phyloP scores from a whole-genome alignment of 2,329 filamentous ascomycete genomes.

The Pseudopyrenochaeta lycopersici region DNA sequence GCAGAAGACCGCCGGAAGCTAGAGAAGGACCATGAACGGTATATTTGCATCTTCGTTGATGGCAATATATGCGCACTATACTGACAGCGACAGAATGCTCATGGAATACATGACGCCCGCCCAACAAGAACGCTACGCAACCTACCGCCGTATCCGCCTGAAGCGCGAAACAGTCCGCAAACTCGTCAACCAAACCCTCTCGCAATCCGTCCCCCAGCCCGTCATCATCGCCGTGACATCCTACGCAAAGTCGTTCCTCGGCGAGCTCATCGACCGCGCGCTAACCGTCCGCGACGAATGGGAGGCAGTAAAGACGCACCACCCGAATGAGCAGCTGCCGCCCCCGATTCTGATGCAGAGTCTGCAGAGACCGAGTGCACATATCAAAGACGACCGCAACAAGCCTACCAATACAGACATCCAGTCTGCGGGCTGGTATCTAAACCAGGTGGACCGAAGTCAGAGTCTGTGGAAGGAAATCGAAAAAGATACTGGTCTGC shows the following conservation, averaged over 20 bases:
- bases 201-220: slow-evolving; percentile 77
- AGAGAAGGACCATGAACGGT: slow-evolving; percentile 71
- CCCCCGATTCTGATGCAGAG: slow-evolving; percentile 34
- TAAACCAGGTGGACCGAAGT: slow-evolving; percentile 29
- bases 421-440: slow-evolving; percentile 32
- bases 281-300: slow-evolving; percentile 76
- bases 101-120: slow-evolving; percentile 71
- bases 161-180: slow-evolving; percentile 74
- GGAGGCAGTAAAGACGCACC: slow-evolving; percentile 60
- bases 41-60: slow-evolving; percentile 6
- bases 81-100: slow-evolving; percentile 57
- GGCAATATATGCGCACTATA: background rate
- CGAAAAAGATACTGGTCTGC: slow-evolving; percentile 26
- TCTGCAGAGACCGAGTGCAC: slow-evolving; percentile 39
- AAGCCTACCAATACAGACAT: slow-evolving; percentile 41
- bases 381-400: slow-evolving; percentile 37
- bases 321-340: slow-evolving; percentile 41
- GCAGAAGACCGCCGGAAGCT: slow-evolving; percentile 69
- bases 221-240: slow-evolving; percentile 80
- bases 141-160: slow-evolving; percentile 74
- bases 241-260: slow-evolving; percentile 79
- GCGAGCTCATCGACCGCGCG: slow-evolving; percentile 77
- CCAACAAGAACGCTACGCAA: slow-evolving; percentile 75
- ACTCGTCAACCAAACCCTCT: slow-evolving; percentile 82
- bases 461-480: slow-evolving; percentile 42